Evolutionary conservation across 345 rosid genomes (phyloP).

Genomic region (Pistacia vera): DNA sequence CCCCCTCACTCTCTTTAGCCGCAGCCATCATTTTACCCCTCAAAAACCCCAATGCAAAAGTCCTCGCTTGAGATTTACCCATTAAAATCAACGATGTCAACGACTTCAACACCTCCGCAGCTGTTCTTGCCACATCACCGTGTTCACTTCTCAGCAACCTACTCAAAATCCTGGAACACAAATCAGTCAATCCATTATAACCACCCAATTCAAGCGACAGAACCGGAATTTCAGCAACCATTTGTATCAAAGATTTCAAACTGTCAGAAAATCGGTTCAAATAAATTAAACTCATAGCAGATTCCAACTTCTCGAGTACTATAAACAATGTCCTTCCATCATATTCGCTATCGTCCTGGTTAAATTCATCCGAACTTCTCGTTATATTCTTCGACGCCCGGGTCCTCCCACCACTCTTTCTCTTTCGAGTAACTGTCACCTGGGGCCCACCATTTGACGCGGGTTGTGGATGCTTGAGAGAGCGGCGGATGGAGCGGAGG

Average conservation of each 20-base stretch:
- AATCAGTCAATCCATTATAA: slow-evolving; percentile 44
- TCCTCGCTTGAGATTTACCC: slow-evolving; percentile 67
- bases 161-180: slow-evolving; percentile 56
- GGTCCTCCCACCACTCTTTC: slow-evolving; percentile 20
- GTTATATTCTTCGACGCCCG: slow-evolving; percentile 21
- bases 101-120: slow-evolving; percentile 71
- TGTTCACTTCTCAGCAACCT: slow-evolving; percentile 61
- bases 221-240: slow-evolving; percentile 63
- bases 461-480: slow-evolving; percentile 42
- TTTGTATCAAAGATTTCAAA: slow-evolving; percentile 72
- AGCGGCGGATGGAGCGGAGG: slow-evolving; percentile 71
- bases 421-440: slow-evolving; percentile 1
- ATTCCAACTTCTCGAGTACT: slow-evolving; percentile 54
- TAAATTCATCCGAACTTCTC: slow-evolving; percentile 22
- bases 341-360: slow-evolving; percentile 34
- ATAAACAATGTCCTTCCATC: slow-evolving; percentile 41
- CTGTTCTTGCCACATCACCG: slow-evolving; percentile 60
- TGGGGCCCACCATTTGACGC: slow-evolving; percentile 10
- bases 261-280: slow-evolving; percentile 80
- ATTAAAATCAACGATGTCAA: slow-evolving; percentile 59
- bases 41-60: slow-evolving; percentile 65
- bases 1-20: slow-evolving; percentile 40
- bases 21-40: slow-evolving; percentile 37
- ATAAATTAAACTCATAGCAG: slow-evolving; percentile 66
- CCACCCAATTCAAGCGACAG: slow-evolving; percentile 37